A percentile compares a stretch with the other conserved stretches of the same genome.
Evolutionary conservation across 306 rosid genomes (phyloP).

Genomic region (Vigna angularis): DNA sequence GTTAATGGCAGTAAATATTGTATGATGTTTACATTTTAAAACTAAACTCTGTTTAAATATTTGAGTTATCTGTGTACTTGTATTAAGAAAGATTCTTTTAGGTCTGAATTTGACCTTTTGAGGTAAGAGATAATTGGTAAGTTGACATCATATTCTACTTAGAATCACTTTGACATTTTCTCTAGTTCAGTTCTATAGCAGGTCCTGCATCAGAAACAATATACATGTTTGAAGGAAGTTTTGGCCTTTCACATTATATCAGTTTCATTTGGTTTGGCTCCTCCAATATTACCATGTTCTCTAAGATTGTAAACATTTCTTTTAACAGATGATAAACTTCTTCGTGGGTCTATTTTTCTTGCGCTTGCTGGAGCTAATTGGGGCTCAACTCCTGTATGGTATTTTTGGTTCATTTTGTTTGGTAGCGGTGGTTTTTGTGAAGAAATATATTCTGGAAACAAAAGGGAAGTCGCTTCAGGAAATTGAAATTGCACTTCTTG

Average conservation of each 20-base stretch:
- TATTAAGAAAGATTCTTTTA: slow-evolving; percentile 7
- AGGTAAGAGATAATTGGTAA: neutral
- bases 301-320: slow-evolving; percentile 33
- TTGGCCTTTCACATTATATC: neutral
- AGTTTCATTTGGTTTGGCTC: slow-evolving; percentile 27
- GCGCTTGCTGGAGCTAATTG: slow-evolving; percentile 76
- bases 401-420: slow-evolving; percentile 68
- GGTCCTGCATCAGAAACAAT: slow-evolving; percentile 12
- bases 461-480: slow-evolving; percentile 94
- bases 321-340: slow-evolving; percentile 79
- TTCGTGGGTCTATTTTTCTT: slow-evolving; percentile 77
- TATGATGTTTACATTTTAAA: neutral
- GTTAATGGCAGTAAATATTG: neutral
- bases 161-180: slow-evolving; percentile 12
- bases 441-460: slow-evolving; percentile 78
- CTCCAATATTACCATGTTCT: slow-evolving; percentile 1
- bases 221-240: slow-evolving; percentile 17
- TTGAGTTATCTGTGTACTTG: neutral
- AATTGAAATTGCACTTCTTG: slow-evolving; percentile 77
- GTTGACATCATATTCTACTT: neutral
- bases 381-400: slow-evolving; percentile 62
- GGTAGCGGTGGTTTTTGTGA: slow-evolving; percentile 71
- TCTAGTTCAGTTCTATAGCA: neutral
- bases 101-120: neutral
- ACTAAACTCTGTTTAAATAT: slow-evolving; percentile 3